A percentile compares a stretch with the other conserved stretches of the same genome.
Evolutionary conservation across 2,329 filamentous ascomycete genomes (phyloP).

Genomic region (Arthroderma sp.): DNA sequence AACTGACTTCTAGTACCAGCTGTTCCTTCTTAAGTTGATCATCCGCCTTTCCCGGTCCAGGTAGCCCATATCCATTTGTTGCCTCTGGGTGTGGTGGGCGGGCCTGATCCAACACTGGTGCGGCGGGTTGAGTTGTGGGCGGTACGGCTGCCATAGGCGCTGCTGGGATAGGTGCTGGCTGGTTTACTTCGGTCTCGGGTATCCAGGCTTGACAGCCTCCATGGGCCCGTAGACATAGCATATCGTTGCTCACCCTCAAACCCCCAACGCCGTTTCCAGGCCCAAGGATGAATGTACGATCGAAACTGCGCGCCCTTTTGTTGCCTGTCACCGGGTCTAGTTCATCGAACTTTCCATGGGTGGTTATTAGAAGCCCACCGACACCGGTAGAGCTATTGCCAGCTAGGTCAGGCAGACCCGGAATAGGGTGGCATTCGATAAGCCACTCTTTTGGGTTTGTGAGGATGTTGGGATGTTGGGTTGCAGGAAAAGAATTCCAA

Average conservation of each 20-base stretch:
- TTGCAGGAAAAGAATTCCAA: constrained; percentile 59
- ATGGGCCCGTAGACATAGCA: constrained; percentile 59
- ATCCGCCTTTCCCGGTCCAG: constrained; percentile 31
- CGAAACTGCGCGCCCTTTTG: constrained; percentile 59
- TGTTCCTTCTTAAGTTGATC: constrained; percentile 52
- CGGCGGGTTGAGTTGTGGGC: constrained; percentile 14
- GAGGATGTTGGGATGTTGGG: constrained; percentile 59
- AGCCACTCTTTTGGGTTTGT: constrained; percentile 60
- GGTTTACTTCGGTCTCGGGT: constrained; percentile 24
- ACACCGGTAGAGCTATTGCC: constrained; percentile 53
- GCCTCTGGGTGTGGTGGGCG: constrained; percentile 17
- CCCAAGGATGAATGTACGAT: constrained; percentile 65
- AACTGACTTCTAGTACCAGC: constrained; percentile 56
- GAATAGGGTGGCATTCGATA: constrained; percentile 65
- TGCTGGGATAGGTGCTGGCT: constrained; percentile 13
- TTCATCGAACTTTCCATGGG: constrained; percentile 80
- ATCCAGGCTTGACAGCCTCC: constrained; percentile 42
- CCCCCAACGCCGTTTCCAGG: constrained; percentile 54
- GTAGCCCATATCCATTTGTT: constrained; percentile 28
- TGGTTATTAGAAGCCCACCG: constrained; percentile 61
- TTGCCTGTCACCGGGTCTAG: constrained; percentile 44
- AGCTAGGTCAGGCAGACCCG: constrained; percentile 56
- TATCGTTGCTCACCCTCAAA: constrained; percentile 67
- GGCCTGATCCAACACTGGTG: constrained; percentile 14
- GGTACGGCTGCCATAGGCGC: not conserved